A percentile compares a stretch with the other conserved stretches of the same genome.
These are phyloP conservation scores for Mycena crocata DNA, from an alignment of 768 basidiomycete species.

Conservation along the genomic window DNA sequence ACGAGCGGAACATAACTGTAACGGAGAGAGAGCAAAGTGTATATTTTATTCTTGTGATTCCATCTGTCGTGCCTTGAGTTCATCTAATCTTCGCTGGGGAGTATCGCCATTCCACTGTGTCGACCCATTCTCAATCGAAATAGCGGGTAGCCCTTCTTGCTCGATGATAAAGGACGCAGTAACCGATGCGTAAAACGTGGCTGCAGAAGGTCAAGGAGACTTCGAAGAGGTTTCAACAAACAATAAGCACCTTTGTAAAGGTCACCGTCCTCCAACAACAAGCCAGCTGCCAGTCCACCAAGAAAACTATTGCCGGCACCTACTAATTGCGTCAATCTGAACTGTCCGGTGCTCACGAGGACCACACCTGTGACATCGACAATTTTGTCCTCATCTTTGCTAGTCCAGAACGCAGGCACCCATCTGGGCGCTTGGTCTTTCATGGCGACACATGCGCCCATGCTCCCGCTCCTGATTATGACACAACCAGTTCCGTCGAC, in stretches of 20 bases:
- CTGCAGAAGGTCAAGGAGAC: slow-evolving; percentile 50
- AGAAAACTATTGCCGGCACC: slow-evolving; percentile 94
- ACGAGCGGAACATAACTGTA: slow-evolving; percentile 52
- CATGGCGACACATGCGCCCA: slow-evolving; percentile 77
- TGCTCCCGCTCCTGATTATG: slow-evolving; percentile 78
- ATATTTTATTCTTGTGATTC: slow-evolving; percentile 47
- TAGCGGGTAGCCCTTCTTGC: slow-evolving; percentile 77
- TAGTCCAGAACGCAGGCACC: slow-evolving; percentile 81
- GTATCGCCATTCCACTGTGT: slow-evolving; percentile 80
- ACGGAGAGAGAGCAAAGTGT: slow-evolving; percentile 38
- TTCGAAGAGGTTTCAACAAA: slow-evolving; percentile 24
- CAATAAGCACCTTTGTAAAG: slow-evolving; percentile 67
- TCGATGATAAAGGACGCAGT: slow-evolving; percentile 88
- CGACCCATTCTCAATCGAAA: slow-evolving; percentile 47
- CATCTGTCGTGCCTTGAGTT: slow-evolving; percentile 55
- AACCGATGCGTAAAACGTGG: slow-evolving; percentile 78
- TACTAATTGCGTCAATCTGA: slow-evolving; percentile 42
- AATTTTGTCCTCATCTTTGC: slow-evolving; percentile 59
- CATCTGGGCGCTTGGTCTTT: slow-evolving; percentile 59
- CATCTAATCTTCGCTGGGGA: slow-evolving; percentile 67
- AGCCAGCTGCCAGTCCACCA: slow-evolving; percentile 84
- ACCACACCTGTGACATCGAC: slow-evolving; percentile 83
- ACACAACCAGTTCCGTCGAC: slow-evolving; percentile 63
- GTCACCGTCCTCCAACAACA: slow-evolving; percentile 65
- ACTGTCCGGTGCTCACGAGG: slow-evolving; percentile 21